Conservation (phyloP, 1,284 basidiomycete species). For the Megacollybia platyphylla region DNA sequence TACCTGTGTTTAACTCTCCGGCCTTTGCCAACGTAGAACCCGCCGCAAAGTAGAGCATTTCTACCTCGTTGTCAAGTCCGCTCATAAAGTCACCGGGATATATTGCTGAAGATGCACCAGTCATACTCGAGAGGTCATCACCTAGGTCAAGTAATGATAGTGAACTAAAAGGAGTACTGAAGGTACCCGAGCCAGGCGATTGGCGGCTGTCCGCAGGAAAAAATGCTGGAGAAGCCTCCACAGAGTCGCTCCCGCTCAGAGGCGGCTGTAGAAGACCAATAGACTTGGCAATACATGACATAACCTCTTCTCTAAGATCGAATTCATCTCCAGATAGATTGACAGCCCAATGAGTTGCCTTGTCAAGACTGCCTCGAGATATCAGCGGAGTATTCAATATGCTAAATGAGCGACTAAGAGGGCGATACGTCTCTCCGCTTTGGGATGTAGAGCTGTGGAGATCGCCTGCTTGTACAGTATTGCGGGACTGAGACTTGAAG, state of each 20-base stretch:
- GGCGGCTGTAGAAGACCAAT: constrained; percentile 90
- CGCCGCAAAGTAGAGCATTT: constrained; percentile 87
- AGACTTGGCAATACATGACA: constrained; percentile 95
- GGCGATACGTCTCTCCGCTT: constrained; percentile 29
- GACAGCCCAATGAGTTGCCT: constrained; percentile 14
- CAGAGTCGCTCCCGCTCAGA: constrained; percentile 49
- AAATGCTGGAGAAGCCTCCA: constrained; percentile 53
- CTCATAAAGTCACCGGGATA: constrained; percentile 43
- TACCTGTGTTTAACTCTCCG: constrained; percentile 80
- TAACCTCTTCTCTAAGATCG: constrained; percentile 87
- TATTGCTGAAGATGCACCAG: constrained; percentile 47
- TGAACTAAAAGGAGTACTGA: constrained; percentile 76
- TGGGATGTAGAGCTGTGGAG: constrained; percentile 40
- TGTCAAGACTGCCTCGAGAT: constrained; percentile 14
- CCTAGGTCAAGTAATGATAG: constrained; percentile 70
- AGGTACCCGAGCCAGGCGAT: constrained; percentile 25
- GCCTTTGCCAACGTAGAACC: constrained; percentile 82
- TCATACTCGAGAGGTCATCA: constrained; percentile 56
- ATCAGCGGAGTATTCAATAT: constrained; percentile 38
- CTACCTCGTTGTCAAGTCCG: constrained; percentile 89
- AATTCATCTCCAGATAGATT: constrained; percentile 45
- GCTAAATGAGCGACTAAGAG: constrained; percentile 34
- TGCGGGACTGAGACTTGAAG: constrained; percentile 23
- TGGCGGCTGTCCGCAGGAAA: constrained; percentile 36
- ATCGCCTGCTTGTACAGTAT: constrained; percentile 58